These are phyloP conservation scores for Microglena sp. DNA, from an alignment of 139 green algal genomes.

Conservation along the genomic window DNA sequence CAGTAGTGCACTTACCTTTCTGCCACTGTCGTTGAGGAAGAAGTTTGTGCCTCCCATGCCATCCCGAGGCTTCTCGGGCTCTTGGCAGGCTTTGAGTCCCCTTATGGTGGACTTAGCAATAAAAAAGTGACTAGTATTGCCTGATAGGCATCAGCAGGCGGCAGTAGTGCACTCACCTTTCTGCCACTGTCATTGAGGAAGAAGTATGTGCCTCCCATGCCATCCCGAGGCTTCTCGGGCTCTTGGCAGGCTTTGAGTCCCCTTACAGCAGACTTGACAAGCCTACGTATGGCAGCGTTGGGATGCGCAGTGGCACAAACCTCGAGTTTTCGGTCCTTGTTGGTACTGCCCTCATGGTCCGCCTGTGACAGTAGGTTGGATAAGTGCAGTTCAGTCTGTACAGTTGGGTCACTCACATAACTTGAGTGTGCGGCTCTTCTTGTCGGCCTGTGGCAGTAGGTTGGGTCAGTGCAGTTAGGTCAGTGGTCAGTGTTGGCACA, in stretches of 20 bases:
- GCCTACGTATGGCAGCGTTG: constrained; percentile 38
- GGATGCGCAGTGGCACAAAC: constrained; percentile 39
- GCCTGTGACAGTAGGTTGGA: too few species aligned
- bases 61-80: constrained; percentile 52
- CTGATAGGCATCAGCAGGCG: too few species aligned
- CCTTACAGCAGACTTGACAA: constrained; percentile 61
- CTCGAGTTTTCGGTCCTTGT: constrained; percentile 2
- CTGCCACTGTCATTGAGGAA: constrained; percentile 57
- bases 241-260: constrained; percentile 66
- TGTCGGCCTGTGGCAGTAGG: too few species aligned
- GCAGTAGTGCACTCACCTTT: too few species aligned
- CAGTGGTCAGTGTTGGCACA: too few species aligned
- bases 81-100: constrained; percentile 62
- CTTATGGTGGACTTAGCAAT: constrained; percentile 59
- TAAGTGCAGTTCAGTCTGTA: too few species aligned
- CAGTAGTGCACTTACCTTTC: too few species aligned
- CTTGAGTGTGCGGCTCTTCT: too few species aligned
- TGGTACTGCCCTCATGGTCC: too few species aligned
- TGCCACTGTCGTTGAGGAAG: constrained; percentile 57
- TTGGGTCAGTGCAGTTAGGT: too few species aligned
- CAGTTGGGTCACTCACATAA: too few species aligned
- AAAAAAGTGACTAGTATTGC: too few species aligned
- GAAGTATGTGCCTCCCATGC: constrained; percentile 88
- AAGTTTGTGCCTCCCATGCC: constrained; percentile 90
- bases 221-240: constrained; percentile 53